Evolutionary conservation across 2,329 filamentous ascomycete species (phyloP).

Genomic region (Fusarium concolor): DNA sequence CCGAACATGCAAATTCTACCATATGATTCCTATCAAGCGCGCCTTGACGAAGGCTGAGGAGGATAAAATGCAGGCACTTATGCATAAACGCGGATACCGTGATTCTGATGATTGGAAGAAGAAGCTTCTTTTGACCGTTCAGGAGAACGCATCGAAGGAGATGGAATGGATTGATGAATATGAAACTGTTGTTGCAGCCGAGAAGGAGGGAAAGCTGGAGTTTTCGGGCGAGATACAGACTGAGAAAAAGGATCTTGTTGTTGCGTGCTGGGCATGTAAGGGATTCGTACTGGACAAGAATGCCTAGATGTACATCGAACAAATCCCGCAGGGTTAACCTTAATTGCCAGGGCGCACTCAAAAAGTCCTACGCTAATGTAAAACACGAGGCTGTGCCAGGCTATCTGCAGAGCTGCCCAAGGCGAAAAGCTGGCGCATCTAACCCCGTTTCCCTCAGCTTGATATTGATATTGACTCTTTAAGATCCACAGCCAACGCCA

Average conservation of each 20-base stretch:
- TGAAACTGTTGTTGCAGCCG: background rate
- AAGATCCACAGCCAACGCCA: no score
- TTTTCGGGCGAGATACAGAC: background rate
- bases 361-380: no score
- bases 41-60: background rate
- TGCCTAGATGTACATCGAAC: no score
- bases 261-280: background rate
- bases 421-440: no score
- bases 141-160: background rate
- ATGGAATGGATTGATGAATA: background rate
- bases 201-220: background rate
- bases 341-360: no score
- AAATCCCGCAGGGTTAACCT: no score
- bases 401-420: no score
- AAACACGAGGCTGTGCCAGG: no score
- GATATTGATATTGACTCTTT: no score
- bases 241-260: background rate
- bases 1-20: background rate
- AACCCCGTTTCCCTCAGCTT: no score
- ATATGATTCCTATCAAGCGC: background rate
- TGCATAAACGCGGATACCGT: background rate
- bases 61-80: background rate
- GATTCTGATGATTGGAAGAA: background rate
- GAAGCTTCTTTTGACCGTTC: background rate
- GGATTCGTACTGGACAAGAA: background rate